Conservation (phyloP, 371 early-diverging fungal genomes). For the Mycotypha africana region DNA sequence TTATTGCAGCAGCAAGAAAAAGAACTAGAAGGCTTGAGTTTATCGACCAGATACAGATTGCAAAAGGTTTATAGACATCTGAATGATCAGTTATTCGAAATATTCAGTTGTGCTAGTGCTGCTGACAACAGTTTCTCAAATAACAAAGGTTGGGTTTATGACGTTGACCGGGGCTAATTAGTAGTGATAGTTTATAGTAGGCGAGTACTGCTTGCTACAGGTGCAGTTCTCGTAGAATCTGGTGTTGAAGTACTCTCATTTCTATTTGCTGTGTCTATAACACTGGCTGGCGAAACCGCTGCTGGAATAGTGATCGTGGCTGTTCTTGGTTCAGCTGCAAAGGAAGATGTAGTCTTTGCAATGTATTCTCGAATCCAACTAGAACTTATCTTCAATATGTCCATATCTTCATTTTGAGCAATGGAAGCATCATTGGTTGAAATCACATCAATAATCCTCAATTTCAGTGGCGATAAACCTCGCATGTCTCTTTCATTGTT, state of each 20-base stretch:
- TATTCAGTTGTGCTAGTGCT: constrained; percentile 37
- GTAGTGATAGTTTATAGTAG: too few relatives aligned
- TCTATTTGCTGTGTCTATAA: too few relatives aligned
- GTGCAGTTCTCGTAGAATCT: too few relatives aligned
- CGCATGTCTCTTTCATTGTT: constrained; percentile 51
- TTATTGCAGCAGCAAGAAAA: not conserved
- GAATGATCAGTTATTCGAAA: constrained; percentile 37
- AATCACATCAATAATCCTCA: constrained; percentile 75
- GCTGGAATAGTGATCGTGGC: too few relatives aligned
- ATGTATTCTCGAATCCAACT: constrained; percentile 57
- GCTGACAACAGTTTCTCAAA: too few relatives aligned
- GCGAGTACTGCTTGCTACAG: too few relatives aligned
- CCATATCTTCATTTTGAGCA: constrained; percentile 31
- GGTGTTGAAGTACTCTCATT: too few relatives aligned
- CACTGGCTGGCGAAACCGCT: too few relatives aligned
- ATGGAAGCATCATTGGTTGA: constrained; percentile 36
- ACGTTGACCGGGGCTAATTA: constrained; percentile 32
- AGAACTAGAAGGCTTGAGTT: constrained; percentile 8
- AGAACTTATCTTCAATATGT: constrained; percentile 63
- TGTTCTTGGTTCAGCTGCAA: too few relatives aligned
- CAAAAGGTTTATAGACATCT: constrained; percentile 45
- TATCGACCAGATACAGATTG: constrained; percentile 44
- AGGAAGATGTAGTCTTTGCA: too few relatives aligned
- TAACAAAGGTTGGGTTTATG: constrained; percentile 52
- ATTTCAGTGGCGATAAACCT: constrained; percentile 50